These are phyloP conservation scores for Ceratocystis eucalypticola DNA, from an alignment of 2,329 filamentous ascomycete species.

Conservation along the genomic window DNA sequence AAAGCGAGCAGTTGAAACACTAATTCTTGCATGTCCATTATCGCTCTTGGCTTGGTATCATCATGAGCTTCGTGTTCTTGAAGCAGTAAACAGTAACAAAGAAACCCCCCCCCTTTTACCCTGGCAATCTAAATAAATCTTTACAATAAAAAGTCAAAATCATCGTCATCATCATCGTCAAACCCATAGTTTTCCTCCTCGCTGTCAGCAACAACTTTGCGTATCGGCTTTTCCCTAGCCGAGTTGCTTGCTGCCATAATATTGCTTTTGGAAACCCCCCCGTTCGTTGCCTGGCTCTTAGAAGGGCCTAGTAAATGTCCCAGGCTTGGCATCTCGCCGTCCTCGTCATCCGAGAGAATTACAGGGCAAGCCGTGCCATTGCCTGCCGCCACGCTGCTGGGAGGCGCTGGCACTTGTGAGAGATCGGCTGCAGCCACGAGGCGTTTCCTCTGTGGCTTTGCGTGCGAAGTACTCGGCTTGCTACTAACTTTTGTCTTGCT, in stretches of 20 bases:
- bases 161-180: conserved; percentile 14
- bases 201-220: conserved; percentile 4
- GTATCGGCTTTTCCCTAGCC: neutral
- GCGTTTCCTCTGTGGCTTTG: neutral
- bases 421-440: neutral
- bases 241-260: neutral
- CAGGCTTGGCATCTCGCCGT: conserved; percentile 5
- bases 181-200: conserved; percentile 16
- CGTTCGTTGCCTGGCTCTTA: neutral
- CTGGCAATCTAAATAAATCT: neutral
- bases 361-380: neutral
- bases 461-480: neutral
- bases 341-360: neutral
- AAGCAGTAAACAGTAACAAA: neutral
- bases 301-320: neutral
- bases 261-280: neutral
- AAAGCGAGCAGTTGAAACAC: too few species aligned
- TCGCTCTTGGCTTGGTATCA: neutral
- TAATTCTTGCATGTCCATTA: neutral
- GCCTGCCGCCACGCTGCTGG: neutral
- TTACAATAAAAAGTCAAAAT: conserved; percentile 12
- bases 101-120: neutral
- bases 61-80: neutral
- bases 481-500: neutral
- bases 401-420: neutral